These are phyloP conservation scores for Aspergillus aculeatinus DNA, from an alignment of 2,329 filamentous ascomycete species.

Conservation along the genomic window DNA sequence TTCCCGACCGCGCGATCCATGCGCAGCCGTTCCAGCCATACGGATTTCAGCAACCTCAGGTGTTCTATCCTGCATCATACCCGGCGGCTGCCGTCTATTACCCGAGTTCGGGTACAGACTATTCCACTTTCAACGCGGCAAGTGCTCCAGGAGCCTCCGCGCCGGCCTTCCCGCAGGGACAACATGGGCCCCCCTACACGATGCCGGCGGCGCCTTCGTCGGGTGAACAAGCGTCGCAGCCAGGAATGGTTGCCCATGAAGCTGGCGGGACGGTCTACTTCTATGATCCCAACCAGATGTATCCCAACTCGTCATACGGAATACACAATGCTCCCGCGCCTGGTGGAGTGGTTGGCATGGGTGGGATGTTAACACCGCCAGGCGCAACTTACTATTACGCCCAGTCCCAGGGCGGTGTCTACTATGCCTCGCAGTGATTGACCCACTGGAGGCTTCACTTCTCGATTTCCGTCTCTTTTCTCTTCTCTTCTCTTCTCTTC, in stretches of 20 bases:
- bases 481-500: conserved; percentile 21
- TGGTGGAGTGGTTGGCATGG: conserved; percentile 66
- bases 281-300: conserved; percentile 74
- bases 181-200: conserved; percentile 44
- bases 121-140: conserved; percentile 44
- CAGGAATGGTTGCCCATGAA: conserved; percentile 73
- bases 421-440: conserved; percentile 53
- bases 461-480: conserved; percentile 11
- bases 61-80: conserved; percentile 60
- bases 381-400: conserved; percentile 54
- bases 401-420: conserved; percentile 59
- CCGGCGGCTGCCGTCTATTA: conserved; percentile 68
- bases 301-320: conserved; percentile 49
- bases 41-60: conserved; percentile 57
- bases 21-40: conserved; percentile 85
- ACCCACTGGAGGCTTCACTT: background rate
- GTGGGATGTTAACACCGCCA: conserved; percentile 72
- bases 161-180: conserved; percentile 58
- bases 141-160: conserved; percentile 51
- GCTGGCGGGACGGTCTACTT: conserved; percentile 97
- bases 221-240: conserved; percentile 46
- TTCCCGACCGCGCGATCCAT: conserved; percentile 88
- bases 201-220: conserved; percentile 29
- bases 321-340: conserved; percentile 51
- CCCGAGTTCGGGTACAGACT: conserved; percentile 48